Evolutionary conservation across 768 basidiomycete species (phyloP).

Genomic region (Mycena pura): DNA sequence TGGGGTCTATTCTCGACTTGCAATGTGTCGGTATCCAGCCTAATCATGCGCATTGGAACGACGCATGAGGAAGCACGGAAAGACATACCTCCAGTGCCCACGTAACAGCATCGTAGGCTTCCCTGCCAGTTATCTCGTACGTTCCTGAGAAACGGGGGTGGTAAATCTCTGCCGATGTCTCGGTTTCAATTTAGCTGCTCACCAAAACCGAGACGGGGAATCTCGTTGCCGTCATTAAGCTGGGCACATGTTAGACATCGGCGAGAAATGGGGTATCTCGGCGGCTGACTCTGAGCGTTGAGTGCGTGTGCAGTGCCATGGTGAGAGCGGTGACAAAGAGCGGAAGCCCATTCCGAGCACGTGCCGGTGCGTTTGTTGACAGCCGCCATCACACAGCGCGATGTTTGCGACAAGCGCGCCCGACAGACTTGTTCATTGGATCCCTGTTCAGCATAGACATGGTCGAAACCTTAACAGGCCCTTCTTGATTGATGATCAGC

Average conservation of each 20-base stretch:
- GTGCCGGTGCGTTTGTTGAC: too few species aligned
- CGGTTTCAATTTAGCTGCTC: conserved; percentile 15
- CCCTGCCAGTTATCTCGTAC: conserved; percentile 67
- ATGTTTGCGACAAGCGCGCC: too few species aligned
- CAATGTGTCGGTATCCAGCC: conserved; percentile 72
- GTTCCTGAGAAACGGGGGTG: conserved; percentile 45
- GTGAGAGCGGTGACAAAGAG: too few species aligned
- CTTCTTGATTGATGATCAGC: too few species aligned
- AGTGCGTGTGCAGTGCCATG: conserved; percentile 12
- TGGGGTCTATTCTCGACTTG: conserved; percentile 38
- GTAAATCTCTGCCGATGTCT: neutral
- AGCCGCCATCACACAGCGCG: too few species aligned
- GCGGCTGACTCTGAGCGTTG: conserved; percentile 12
- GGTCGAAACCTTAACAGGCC: too few species aligned
- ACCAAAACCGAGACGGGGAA: conserved; percentile 69
- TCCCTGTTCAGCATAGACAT: too few species aligned
- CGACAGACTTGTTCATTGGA: too few species aligned
- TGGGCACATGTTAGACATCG: conserved; percentile 26
- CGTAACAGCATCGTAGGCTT: conserved; percentile 61
- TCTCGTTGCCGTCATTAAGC: conserved; percentile 59
- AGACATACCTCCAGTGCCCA: conserved; percentile 64
- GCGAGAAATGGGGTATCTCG: neutral
- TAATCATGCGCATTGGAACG: conserved; percentile 30
- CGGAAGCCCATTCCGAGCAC: too few species aligned
- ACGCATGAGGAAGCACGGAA: neutral